Conservation (phyloP, 73 alveolate genomes). For the Paraurostyla sp. region DNA sequence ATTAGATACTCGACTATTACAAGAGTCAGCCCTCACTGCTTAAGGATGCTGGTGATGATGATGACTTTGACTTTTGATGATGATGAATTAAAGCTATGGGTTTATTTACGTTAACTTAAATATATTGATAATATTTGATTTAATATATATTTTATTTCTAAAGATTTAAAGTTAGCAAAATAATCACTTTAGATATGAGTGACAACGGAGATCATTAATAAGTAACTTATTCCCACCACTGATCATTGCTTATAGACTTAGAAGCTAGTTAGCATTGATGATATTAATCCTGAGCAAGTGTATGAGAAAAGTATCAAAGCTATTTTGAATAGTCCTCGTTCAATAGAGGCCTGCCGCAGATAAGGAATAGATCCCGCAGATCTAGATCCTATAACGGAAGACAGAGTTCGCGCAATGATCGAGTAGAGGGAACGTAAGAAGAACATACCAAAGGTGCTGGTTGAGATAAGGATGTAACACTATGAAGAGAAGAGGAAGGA, state of each 20-base stretch:
- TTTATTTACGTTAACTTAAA: neutral
- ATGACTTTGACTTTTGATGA: conserved; percentile 41
- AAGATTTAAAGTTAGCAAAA: neutral
- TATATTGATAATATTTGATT: neutral
- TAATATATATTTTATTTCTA: neutral
- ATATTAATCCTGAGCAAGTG: neutral
- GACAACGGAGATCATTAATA: neutral
- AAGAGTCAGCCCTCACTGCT: conserved; percentile 78
- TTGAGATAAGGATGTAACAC: conserved; percentile 46
- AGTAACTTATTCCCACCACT: neutral
- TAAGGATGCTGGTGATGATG: neutral
- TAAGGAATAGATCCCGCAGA: conserved; percentile 33
- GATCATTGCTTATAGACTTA: neutral
- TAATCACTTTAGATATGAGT: neutral
- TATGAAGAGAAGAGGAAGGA: conserved; percentile 44
- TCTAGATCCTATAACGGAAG: neutral
- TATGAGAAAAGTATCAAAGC: neutral
- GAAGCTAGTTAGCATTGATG: conserved; percentile 5
- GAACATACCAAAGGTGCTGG: conserved; percentile 17
- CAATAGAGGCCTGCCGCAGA: conserved; percentile 45
- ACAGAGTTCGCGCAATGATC: neutral
- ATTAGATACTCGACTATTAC: conserved; percentile 95
- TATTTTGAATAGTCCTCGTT: conserved; percentile 27
- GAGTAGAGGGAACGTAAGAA: conserved; percentile 19
- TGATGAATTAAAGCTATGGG: neutral